Evolutionary conservation across 2,329 filamentous ascomycete genomes (phyloP), one percentile per base, ranked within the genome.

Genomic region (Aspergillus fischeri): DNA sequence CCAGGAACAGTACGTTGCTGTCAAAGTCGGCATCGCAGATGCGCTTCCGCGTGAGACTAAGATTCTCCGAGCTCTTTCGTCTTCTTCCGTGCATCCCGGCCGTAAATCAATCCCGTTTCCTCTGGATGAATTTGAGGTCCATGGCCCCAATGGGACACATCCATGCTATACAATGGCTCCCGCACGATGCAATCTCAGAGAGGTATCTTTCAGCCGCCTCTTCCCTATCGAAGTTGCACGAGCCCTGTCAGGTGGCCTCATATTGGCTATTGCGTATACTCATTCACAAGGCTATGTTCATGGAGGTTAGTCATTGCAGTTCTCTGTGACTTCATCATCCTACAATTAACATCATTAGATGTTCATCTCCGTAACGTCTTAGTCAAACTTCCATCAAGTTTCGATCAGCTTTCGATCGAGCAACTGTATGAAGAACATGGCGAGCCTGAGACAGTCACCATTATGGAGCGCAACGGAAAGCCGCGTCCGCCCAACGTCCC

Each of bases 401-500:
- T 42, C 5, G 38, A 42, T 17, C 14, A 42, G 17, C 38, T 42
- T 21, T 73, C 71, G 1, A 59, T 70, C 7, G 53, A 69, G 20
- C 61, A 75, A 55, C 53, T 75, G 3, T 67, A 73, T 54, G 55
- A 73, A 45, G 56, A 61, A 56, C 72, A 68, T 45, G 69, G 68
- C 7, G 41, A 66, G n/a, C 70, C 70, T 0, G 62, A 71, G 56
- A 66, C 61, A 42, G 58, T 70, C 2, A 52, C 66, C 5, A 53
- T 75, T 52, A 65, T 56, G 14, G 56, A 56, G 29, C 20, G 56
- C 17, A 60, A 72, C 38, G 62, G 64, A 24, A 49, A 60, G 3
- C 63, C 68, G 1, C 59, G 71, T 14, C 57, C 66, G 1, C 60
- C 64, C 0, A 70, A 67, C 56, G 60, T 63, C 48, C 72, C 73